Evolutionary conservation across 768 basidiomycete species (phyloP).

Genomic region (Lactarius tabidus): DNA sequence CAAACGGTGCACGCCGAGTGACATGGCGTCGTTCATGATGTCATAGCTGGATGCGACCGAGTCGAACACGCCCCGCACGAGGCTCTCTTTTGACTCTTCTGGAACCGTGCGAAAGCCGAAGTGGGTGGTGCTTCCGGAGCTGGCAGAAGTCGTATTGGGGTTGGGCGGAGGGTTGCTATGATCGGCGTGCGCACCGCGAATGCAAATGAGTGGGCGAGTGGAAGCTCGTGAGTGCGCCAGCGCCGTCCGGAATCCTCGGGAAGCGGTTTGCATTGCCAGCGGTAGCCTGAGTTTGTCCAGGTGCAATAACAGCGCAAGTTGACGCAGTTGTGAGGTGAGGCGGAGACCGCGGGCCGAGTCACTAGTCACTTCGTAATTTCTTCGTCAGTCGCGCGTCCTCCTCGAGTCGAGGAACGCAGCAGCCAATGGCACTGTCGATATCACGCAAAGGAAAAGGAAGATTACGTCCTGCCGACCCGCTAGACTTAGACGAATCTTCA

Average conservation of each 20-base stretch:
- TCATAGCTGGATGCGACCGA: conserved; percentile 96
- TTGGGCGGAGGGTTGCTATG: background rate
- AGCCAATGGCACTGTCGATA: conserved; percentile 20
- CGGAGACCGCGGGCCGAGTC: background rate
- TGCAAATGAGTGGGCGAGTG: conserved; percentile 11
- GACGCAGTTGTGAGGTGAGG: background rate
- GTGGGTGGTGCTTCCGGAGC: conserved; percentile 55
- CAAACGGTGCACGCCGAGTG: conserved; percentile 89
- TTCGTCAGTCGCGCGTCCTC: no score
- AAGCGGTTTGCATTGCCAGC: conserved; percentile 18
- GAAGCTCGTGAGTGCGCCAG: background rate
- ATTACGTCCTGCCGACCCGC: conserved; percentile 22
- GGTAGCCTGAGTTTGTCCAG: background rate
- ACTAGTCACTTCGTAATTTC: no score
- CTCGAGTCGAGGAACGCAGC: no score
- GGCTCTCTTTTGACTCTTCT: conserved; percentile 78
- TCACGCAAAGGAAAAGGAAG: conserved; percentile 45
- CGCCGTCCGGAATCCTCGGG: conserved; percentile 12
- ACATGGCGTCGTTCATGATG: conserved; percentile 99
- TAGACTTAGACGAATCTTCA: background rate
- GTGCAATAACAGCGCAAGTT: background rate
- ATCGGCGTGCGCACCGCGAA: conserved; percentile 19
- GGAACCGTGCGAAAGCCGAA: conserved; percentile 93
- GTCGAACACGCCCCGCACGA: conserved; percentile 92
- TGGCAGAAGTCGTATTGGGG: conserved; percentile 11